Evolutionary conservation across 306 rosid genomes (phyloP).

Genomic region (Amphicarpaea edgeworthii): DNA sequence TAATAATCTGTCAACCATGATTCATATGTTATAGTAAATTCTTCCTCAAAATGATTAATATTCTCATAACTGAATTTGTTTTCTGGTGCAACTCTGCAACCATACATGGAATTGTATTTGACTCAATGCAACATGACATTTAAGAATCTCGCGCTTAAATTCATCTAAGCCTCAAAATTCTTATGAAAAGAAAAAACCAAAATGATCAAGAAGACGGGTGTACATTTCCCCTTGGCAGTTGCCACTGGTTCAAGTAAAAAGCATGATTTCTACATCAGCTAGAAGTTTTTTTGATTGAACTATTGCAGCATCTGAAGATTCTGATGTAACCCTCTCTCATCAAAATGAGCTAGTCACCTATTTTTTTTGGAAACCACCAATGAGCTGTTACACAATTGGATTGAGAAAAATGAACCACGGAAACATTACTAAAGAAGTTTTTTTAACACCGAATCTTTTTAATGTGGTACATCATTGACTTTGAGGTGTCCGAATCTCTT

Average conservation of each 20-base stretch:
- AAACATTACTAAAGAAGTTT: background rate
- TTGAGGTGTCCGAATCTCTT: background rate
- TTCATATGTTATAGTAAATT: background rate
- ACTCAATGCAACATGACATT: background rate
- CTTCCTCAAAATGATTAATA: background rate
- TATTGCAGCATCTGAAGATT: slow-evolving; percentile 23
- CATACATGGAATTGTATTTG: background rate
- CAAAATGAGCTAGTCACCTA: background rate
- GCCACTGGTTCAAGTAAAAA: background rate
- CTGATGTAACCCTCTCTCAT: background rate
- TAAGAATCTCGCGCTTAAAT: background rate
- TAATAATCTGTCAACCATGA: background rate
- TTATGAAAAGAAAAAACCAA: background rate
- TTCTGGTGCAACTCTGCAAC: background rate
- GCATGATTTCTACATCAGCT: too few relatives aligned
- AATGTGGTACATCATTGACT: too few relatives aligned
- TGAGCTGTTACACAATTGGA: slow-evolving; percentile 5
- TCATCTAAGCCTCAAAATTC: background rate
- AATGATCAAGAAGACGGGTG: slow-evolving; percentile 28
- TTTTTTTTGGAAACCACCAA: slow-evolving; percentile 7
- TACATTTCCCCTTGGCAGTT: background rate
- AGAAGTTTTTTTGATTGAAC: too few relatives aligned
- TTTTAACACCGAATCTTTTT: background rate
- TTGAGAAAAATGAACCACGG: background rate
- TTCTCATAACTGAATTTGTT: background rate